Evolutionary conservation across 176 grass and related monocot genomes (phyloP).

Genomic region (Phoenix dactylifera): DNA sequence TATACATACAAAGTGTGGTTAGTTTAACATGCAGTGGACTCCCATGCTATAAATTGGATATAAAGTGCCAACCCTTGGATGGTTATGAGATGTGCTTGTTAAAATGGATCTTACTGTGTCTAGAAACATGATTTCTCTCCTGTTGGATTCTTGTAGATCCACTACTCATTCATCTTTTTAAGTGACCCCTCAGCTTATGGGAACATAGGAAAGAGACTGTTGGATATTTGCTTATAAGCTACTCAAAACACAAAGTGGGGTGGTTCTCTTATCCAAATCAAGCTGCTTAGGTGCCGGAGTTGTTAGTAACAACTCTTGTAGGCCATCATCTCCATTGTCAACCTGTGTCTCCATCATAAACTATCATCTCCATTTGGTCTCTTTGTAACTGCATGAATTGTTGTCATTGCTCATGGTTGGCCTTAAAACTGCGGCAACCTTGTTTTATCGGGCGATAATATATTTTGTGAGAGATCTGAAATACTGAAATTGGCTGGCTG

Average conservation of each 20-base stretch:
- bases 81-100: slow-evolving; percentile 22
- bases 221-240: slow-evolving; percentile 10
- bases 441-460: too few species aligned
- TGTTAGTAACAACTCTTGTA: slow-evolving; percentile 47
- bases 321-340: slow-evolving; percentile 9
- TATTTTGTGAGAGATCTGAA: too few species aligned
- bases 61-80: slow-evolving; percentile 4
- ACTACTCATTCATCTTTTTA: background rate
- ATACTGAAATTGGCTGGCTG: too few species aligned
- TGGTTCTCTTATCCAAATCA: slow-evolving; percentile 47
- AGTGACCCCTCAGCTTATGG: background rate
- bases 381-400: too few species aligned
- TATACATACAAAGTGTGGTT: background rate
- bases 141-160: background rate
- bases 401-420: too few species aligned
- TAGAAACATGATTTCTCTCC: slow-evolving; percentile 13
- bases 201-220: background rate
- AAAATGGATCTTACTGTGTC: slow-evolving; percentile 22
- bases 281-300: slow-evolving; percentile 31
- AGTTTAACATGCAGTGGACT: background rate
- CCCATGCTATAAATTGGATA: too few species aligned
- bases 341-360: background rate
- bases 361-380: too few species aligned
- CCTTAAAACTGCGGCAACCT: too few species aligned
- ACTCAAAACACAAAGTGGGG: slow-evolving; percentile 18